Conservation (phyloP, 208 protist species). For the Trypanosoma melophagium region DNA sequence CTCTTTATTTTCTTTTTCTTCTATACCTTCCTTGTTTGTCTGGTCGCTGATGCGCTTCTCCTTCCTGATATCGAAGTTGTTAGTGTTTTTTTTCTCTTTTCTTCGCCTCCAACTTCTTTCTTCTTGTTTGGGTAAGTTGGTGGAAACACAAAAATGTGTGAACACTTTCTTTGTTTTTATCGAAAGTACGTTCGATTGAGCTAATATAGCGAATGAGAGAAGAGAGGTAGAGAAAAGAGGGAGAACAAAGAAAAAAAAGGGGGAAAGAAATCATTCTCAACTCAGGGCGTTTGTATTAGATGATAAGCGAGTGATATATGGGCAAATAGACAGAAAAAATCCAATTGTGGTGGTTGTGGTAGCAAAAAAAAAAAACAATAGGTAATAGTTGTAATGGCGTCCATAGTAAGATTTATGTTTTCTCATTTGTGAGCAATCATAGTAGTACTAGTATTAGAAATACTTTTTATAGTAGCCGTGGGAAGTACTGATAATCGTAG, state of each 20-base stretch:
- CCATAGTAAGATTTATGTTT: no score
- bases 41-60: not conserved
- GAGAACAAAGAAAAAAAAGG: constrained; percentile 13
- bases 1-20: not conserved
- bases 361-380: no score
- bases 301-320: not conserved
- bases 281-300: not conserved
- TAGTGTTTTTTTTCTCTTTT: constrained; percentile 10
- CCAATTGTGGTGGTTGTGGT: no score
- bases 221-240: not conserved
- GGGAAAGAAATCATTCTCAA: constrained; percentile 6
- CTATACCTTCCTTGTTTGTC: not conserved
- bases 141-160: no score
- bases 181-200: not conserved
- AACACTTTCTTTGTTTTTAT: not conserved
- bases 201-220: not conserved
- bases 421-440: no score
- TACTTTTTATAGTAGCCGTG: no score
- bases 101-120: not conserved
- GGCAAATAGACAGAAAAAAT: not conserved
- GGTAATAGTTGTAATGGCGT: no score
- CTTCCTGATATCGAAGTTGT: not conserved
- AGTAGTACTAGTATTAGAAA: no score
- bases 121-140: not conserved
- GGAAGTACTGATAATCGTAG: no score